These are phyloP conservation scores for Kwoniella bestiolae DNA, from an alignment of 768 basidiomycete species.

Conservation along the genomic window DNA sequence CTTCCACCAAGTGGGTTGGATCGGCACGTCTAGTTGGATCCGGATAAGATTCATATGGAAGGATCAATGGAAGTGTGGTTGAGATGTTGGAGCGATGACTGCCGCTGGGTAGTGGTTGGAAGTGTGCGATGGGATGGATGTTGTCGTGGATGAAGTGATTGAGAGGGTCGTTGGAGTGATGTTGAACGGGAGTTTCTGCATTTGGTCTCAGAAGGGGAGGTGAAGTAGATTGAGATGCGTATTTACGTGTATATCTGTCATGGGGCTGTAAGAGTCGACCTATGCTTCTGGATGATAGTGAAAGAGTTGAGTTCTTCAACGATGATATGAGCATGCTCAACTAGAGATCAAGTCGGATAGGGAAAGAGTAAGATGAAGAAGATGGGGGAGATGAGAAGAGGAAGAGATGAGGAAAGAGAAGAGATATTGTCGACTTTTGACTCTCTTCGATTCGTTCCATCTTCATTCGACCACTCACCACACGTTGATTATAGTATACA, in stretches of 20 bases:
- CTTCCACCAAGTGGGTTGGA: not conserved
- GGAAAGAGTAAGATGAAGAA: too few species aligned
- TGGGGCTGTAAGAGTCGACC: not conserved
- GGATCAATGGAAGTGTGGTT: not conserved
- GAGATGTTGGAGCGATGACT: not conserved
- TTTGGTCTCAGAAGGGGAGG: not conserved
- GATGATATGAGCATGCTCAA: not conserved
- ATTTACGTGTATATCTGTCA: too few species aligned
- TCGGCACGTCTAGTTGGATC: conserved; percentile 1
- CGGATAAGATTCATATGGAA: conserved; percentile 14
- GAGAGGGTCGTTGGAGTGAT: not conserved
- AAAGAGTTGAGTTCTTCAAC: not conserved
- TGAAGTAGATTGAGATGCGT: too few species aligned
- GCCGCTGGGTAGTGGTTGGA: not conserved
- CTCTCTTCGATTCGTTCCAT: too few species aligned
- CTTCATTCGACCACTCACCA: too few species aligned
- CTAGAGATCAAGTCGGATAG: not conserved
- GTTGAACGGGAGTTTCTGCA: not conserved
- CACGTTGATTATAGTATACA: too few species aligned
- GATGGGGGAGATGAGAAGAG: too few species aligned
- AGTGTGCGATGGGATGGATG: not conserved
- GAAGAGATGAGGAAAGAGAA: too few species aligned
- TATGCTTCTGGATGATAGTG: not conserved
- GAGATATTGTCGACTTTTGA: too few species aligned
- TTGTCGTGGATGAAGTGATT: not conserved